phyloP scores from a whole-genome alignment of 2,329 filamentous ascomycete species.

The Septoria petroselini region DNA sequence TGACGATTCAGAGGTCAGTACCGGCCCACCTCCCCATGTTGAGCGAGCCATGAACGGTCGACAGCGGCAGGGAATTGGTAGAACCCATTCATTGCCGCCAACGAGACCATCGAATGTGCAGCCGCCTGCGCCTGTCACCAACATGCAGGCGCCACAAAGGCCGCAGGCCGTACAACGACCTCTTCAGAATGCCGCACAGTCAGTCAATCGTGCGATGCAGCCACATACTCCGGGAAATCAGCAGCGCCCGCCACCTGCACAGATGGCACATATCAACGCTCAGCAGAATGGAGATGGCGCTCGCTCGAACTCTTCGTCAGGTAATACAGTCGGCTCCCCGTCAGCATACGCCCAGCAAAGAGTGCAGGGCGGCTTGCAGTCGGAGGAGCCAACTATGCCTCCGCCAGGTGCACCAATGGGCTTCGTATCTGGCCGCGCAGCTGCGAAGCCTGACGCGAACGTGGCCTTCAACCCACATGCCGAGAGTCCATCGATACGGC shows the following conservation, averaged over 20 bases:
- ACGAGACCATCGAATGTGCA: slow-evolving; percentile 33
- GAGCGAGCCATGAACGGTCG: slow-evolving; percentile 20
- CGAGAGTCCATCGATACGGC: slow-evolving; percentile 72
- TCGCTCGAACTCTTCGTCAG: slow-evolving; percentile 36
- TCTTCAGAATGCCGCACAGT: slow-evolving; percentile 25
- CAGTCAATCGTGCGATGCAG: slow-evolving; percentile 29
- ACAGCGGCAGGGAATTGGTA: slow-evolving; percentile 29
- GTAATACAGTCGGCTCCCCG: slow-evolving; percentile 28
- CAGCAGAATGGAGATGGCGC: slow-evolving; percentile 24
- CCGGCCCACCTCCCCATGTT: slow-evolving; percentile 24
- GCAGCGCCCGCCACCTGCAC: slow-evolving; percentile 29
- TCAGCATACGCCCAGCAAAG: slow-evolving; percentile 31
- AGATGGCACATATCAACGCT: slow-evolving; percentile 14
- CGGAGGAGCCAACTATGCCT: slow-evolving; percentile 24
- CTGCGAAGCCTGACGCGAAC: slow-evolving; percentile 36
- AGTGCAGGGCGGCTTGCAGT: slow-evolving; percentile 17
- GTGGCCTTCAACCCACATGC: slow-evolving; percentile 49
- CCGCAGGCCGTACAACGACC: slow-evolving; percentile 27
- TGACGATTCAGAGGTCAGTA: slow-evolving; percentile 34
- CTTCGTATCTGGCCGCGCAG: slow-evolving; percentile 47
- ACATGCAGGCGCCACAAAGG: slow-evolving; percentile 27
- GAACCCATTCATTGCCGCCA: slow-evolving; percentile 37
- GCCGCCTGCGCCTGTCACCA: slow-evolving; percentile 26
- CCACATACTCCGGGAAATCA: slow-evolving; percentile 31
- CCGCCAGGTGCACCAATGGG: slow-evolving; percentile 41